These are phyloP conservation scores for Moesziomyces antarcticus DNA, from an alignment of 1,284 basidiomycete species.

Conservation along the genomic window DNA sequence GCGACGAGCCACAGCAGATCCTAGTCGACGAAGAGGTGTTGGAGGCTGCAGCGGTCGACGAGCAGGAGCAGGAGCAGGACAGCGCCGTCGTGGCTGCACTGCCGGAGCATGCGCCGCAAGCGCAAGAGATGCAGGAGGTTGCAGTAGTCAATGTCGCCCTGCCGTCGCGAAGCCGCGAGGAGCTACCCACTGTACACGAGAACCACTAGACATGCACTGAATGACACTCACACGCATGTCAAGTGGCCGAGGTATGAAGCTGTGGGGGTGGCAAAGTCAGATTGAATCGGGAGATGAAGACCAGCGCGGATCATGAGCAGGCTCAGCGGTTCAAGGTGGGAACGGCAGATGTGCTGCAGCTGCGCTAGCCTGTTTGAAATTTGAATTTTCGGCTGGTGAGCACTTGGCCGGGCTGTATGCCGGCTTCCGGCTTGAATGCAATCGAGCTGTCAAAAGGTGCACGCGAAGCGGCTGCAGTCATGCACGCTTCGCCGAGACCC, in stretches of 20 bases:
- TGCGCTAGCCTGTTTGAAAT: not conserved
- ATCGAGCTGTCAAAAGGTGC: constrained; percentile 24
- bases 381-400: no score
- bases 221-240: not conserved
- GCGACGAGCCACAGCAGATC: constrained; percentile 28
- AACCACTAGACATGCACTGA: not conserved
- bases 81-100: constrained; percentile 2
- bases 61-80: constrained; percentile 3
- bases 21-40: constrained; percentile 6
- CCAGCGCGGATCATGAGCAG: no score
- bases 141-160: constrained; percentile 5
- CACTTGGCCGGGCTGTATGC: no score
- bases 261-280: no score
- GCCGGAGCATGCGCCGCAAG: not conserved
- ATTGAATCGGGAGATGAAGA: not conserved
- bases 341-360: not conserved
- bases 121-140: not conserved
- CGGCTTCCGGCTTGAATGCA: not conserved
- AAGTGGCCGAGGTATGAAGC: no score
- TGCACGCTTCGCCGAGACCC: constrained; percentile 18
- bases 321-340: not conserved
- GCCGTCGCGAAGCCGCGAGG: constrained; percentile 10
- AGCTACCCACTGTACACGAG: constrained; percentile 19
- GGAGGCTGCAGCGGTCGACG: not conserved
- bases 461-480: not conserved